Evolutionary conservation across 2,329 filamentous ascomycete species (phyloP).

Genomic region (Grosmannia clavigera): DNA sequence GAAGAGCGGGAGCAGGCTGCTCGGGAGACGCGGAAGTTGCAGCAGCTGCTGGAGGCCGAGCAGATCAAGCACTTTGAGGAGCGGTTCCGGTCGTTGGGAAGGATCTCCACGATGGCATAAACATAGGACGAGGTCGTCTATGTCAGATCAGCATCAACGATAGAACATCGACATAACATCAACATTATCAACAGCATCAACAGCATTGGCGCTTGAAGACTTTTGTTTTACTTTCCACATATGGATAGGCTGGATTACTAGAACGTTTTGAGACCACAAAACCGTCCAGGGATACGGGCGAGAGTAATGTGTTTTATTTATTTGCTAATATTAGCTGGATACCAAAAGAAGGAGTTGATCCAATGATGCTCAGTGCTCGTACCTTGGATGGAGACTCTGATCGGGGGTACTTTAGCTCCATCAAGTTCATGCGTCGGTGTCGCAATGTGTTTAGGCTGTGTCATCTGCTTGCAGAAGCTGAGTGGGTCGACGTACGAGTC

Average conservation of each 20-base stretch:
- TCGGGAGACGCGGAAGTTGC: constrained; percentile 56
- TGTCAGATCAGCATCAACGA: background rate
- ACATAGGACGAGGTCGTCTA: background rate
- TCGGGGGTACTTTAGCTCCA: background rate
- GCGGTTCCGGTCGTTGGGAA: constrained; percentile 22
- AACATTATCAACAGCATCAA: background rate
- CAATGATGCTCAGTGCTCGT: too few species aligned
- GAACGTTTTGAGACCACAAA: background rate
- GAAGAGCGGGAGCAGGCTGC: constrained; percentile 63
- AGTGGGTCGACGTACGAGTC: too few species aligned
- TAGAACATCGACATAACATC: background rate
- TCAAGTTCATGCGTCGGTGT: background rate
- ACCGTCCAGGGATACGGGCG: background rate
- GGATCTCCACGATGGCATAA: background rate
- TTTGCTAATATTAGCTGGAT: background rate
- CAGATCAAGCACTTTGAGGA: constrained; percentile 40
- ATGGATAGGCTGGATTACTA: background rate
- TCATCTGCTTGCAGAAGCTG: too few species aligned
- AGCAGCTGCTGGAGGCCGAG: constrained; percentile 54
- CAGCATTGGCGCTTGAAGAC: background rate
- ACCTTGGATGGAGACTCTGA: too few species aligned
- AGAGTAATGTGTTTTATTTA: background rate
- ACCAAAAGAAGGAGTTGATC: background rate
- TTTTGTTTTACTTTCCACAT: background rate
- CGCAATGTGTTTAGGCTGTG: background rate